phyloP scores from a whole-genome alignment of 176 grass and related monocot genomes.

The Cenchrus americanus region DNA sequence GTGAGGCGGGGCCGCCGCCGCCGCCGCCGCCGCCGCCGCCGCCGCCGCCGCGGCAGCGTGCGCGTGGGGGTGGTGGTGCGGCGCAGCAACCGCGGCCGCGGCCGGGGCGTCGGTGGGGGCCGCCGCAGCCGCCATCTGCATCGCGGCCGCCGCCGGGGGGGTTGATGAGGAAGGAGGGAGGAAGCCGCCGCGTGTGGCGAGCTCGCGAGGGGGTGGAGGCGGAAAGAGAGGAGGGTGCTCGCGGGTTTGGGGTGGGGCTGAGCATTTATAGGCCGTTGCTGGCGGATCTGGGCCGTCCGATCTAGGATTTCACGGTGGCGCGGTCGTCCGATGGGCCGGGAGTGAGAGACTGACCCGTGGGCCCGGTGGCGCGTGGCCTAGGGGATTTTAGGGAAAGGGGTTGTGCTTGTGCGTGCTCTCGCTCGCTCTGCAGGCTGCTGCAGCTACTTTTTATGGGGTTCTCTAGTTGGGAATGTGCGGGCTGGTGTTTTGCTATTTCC shows the following conservation, averaged over 20 bases:
- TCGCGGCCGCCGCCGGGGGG: conserved; percentile 23
- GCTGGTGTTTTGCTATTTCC: conserved; percentile 36
- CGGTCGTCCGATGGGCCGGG: conserved; percentile 25
- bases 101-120: conserved; percentile 37
- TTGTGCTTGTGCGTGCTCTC: neutral
- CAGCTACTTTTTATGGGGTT: conserved; percentile 40
- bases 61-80: conserved; percentile 24
- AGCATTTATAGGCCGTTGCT: conserved; percentile 32
- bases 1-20: conserved; percentile 11
- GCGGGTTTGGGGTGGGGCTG: conserved; percentile 12
- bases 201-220: conserved; percentile 42
- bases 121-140: conserved; percentile 49
- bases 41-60: neutral
- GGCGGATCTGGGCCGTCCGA: conserved; percentile 50
- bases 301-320: conserved; percentile 44
- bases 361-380: neutral
- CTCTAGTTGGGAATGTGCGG: conserved; percentile 29
- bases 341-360: conserved; percentile 40
- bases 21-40: too few species aligned
- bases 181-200: conserved; percentile 33
- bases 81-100: conserved; percentile 24
- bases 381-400: conserved; percentile 35
- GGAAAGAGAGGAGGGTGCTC: conserved; percentile 38
- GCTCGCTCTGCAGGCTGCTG: too few species aligned
- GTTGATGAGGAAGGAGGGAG: neutral